Evolutionary conservation across 768 basidiomycete genomes (phyloP), one percentile per base, ranked within the genome.

Genomic region (Xerocomellus intermedius): DNA sequence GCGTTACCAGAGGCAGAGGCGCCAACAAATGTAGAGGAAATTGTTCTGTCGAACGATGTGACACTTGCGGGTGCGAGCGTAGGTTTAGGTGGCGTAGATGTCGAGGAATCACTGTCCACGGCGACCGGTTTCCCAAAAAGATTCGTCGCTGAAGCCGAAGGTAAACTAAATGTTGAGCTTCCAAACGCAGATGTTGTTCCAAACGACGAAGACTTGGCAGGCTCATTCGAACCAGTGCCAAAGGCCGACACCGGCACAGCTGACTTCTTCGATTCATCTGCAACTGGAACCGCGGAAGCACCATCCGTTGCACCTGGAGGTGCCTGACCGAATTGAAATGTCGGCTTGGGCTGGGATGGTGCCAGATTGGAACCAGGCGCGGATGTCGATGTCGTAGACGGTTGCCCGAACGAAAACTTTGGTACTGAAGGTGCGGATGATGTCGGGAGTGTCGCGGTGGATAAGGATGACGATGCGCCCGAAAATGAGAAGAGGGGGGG

Each of bases 321-420:
- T 12, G 65, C 37, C 49, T 68, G 48, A 32, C 60, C 54, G 13
- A 71, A 66, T 30, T 54, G 61, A 37, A 61, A 60, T 2, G 56
- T 57, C 4, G 52, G 37, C 39, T 71, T 68, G 19, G 68, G 55
- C 28, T 64, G 70, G 17, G 60, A 48, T 2, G 53, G 35, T 1
- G 50, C 33, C 3, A 62, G 33, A 37, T 58, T 48, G 28, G 56
- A 32, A 6, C 42, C 28, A 14, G 63, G 50, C 2, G 44, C 19
- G 8, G 53, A 48, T 19, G 48, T 39, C 4, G 61, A 52, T 36
- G 52, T 32, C 17, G 43, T 37, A 26, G 63, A 38, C 14, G 54
- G 49, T 30, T 60, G 64, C n/a, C 57, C 69, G 22, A 71, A 71
- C 14, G 63, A 60, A 47, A 70, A 70, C 32, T 62, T 63, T 21